Evolutionary conservation across 192 early-diverging fungal genomes (phyloP).

Genomic region (Backusella macrospora): DNA sequence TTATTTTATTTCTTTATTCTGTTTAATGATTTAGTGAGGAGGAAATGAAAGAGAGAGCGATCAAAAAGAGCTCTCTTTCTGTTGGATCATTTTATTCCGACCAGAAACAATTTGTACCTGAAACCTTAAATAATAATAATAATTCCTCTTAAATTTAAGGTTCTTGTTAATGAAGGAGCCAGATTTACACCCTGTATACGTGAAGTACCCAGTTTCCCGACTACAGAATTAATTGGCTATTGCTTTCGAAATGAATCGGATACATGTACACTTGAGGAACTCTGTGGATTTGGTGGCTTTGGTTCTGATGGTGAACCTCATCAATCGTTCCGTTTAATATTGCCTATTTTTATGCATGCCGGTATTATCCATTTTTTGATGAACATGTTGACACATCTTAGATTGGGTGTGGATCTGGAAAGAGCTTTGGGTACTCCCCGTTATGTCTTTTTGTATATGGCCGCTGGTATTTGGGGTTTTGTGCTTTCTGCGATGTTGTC

Average conservation of each 20-base stretch:
- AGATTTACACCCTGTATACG: slow-evolving; percentile 87
- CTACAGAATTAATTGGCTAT: slow-evolving; percentile 23
- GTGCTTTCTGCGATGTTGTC: slow-evolving; percentile 74
- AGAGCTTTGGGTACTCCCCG: slow-evolving; percentile 75
- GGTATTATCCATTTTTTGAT: slow-evolving; percentile 77
- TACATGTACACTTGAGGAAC: slow-evolving; percentile 58
- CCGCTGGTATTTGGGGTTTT: slow-evolving; percentile 75
- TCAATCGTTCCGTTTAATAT: slow-evolving; percentile 81
- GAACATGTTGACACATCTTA: slow-evolving; percentile 74
- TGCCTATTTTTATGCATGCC: slow-evolving; percentile 81
- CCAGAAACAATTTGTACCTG: background rate
- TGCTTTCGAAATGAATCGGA: background rate
- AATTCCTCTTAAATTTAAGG: slow-evolving; percentile 17
- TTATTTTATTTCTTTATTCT: background rate
- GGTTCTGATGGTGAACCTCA: slow-evolving; percentile 50
- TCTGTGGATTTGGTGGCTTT: slow-evolving; percentile 66
- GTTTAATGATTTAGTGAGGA: too few relatives aligned
- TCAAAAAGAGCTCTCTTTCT: slow-evolving; percentile 9
- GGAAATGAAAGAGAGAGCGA: background rate
- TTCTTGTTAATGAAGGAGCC: slow-evolving; percentile 73
- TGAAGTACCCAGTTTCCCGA: slow-evolving; percentile 34
- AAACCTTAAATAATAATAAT: background rate
- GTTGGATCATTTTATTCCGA: background rate
- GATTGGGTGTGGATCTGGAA: slow-evolving; percentile 74
- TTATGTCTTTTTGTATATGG: slow-evolving; percentile 63